A percentile compares a stretch with the other conserved stretches of the same genome.
These are phyloP conservation scores for Aureobasidium sp. DNA, from an alignment of 2,329 filamentous ascomycete genomes.

Conservation along the genomic window DNA sequence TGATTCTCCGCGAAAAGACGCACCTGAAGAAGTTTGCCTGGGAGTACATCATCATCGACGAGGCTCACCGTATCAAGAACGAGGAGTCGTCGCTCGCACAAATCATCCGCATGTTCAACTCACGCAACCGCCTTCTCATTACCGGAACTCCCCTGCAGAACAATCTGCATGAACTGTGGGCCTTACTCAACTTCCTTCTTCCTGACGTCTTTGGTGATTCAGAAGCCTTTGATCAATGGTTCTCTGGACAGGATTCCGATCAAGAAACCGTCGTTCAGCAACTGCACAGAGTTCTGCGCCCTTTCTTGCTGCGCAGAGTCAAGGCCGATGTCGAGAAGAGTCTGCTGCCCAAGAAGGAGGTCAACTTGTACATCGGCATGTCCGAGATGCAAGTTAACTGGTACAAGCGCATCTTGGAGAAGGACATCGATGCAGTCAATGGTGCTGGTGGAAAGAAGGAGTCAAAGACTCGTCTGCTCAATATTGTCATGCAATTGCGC, in stretches of 20 bases:
- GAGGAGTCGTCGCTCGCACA: conserved; percentile 95
- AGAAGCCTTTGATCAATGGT: conserved; percentile 97
- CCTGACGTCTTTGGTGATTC: conserved; percentile 97
- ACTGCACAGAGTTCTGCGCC: conserved; percentile 82
- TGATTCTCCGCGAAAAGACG: conserved; percentile 92
- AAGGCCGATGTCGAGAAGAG: conserved; percentile 99
- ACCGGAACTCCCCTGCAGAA: conserved; percentile 96
- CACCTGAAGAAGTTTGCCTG: conserved; percentile 96
- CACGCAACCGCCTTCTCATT: conserved; percentile 87
- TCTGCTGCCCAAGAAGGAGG: conserved; percentile 89
- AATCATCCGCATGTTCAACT: conserved; percentile 93
- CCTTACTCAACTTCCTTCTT: conserved; percentile 91
- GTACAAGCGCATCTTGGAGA: conserved; percentile 98
- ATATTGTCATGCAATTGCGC: conserved; percentile 98
- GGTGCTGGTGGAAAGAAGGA: conserved; percentile 93
- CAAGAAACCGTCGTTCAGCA: conserved; percentile 96
- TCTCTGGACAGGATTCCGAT: conserved; percentile 79
- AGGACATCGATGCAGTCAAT: conserved; percentile 98
- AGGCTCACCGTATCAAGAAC: conserved; percentile 98
- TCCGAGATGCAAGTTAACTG: conserved; percentile 98
- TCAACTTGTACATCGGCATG: conserved; percentile 97
- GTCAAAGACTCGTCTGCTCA: conserved; percentile 91
- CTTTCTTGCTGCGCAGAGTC: conserved; percentile 89
- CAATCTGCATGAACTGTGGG: conserved; percentile 97
- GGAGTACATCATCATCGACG: conserved; percentile 99